Base-by-base conservation (phyloP, 2,329 filamentous ascomycete genomes). In the Grosmannia penicillata region DNA sequence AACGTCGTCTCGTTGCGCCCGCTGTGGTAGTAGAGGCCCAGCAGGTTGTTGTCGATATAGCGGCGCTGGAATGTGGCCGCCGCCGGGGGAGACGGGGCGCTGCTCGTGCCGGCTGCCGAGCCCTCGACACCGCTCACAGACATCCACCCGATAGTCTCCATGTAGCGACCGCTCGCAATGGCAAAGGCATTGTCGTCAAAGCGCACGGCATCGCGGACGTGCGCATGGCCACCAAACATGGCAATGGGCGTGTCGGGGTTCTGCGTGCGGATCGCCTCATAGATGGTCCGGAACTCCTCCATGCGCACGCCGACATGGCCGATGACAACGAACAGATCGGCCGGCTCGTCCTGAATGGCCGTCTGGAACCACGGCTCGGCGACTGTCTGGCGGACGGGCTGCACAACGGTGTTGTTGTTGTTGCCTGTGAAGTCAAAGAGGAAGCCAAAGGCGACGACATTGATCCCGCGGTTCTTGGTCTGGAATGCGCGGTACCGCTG, bases 81-180 rank as follows among this genome's bases (percentile, higher is more conserved):
- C n/a, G 9, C 24, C 8, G n/a, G n/a, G n/a, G n/a, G n/a, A n/a
- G n/a, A n/a, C n/a, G n/a, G n/a, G n/a, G n/a, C n/a, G n/a, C n/a
- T n/a, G n/a, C n/a, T n/a, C n/a, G n/a, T n/a, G n/a, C n/a, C n/a
- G n/a, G 6, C 24, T 8, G 28, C 25, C 31, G 17, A 3, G 7
- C 9, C 14, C n/a, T 19, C 5, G 9, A 19, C 18, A 19, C 29
- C 29, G n/a, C 19, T 25, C 14, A 95, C 75, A 0, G 86, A 93
- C 72, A 91, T 76, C 70, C 91, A 96, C 2, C 89, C 89, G 36
- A 96, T 78, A 0, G 89, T 95, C 62, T 96, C 89, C 65, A 95
- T 81, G 56, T 95, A 96, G 1, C 89, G 73, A 4, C 89, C 89
- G 48, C 83, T 91, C 29, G 86, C 86, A 6, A 96, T 64, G 1